These are phyloP conservation scores for Misopates orontium DNA, from an alignment of 257 asterid species.

Conservation along the genomic window DNA sequence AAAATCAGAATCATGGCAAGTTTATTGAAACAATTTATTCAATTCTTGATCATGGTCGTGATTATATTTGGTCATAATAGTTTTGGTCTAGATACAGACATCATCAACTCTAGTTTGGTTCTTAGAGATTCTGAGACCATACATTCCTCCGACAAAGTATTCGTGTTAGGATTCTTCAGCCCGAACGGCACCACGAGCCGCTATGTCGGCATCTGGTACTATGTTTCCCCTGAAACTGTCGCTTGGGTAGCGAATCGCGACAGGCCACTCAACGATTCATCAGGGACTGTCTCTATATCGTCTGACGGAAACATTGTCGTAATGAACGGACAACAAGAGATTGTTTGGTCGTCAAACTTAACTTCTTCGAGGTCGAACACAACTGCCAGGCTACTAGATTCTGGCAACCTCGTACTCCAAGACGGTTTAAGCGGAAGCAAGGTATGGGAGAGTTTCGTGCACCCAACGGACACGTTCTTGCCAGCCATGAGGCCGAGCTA, in stretches of 20 bases:
- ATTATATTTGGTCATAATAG: neutral
- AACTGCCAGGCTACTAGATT: conserved; percentile 36
- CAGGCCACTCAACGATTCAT: conserved; percentile 39
- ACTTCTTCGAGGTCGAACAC: conserved; percentile 19
- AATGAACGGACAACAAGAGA: conserved; percentile 28
- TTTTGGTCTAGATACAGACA: conserved; percentile 28
- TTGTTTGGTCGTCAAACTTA: conserved; percentile 36
- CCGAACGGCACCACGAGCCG: conserved; percentile 31
- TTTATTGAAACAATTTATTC: too few species aligned
- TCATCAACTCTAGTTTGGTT: conserved; percentile 28
- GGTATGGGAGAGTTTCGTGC: conserved; percentile 40
- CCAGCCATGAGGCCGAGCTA: conserved; percentile 30
- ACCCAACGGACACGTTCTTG: conserved; percentile 31
- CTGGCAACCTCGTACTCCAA: conserved; percentile 40
- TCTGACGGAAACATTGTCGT: conserved; percentile 48
- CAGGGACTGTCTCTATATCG: conserved; percentile 38
- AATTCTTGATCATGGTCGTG: too few species aligned
- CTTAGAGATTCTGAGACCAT: conserved; percentile 34
- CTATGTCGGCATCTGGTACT: conserved; percentile 38
- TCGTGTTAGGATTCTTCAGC: conserved; percentile 40
- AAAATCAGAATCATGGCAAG: too few species aligned
- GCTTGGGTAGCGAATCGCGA: conserved; percentile 67
- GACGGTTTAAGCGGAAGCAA: conserved; percentile 16
- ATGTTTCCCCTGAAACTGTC: conserved; percentile 28
- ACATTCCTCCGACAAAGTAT: conserved; percentile 26